These are phyloP conservation scores for Lathyrus tuberosus DNA, from an alignment of 306 rosid species.

Conservation along the genomic window DNA sequence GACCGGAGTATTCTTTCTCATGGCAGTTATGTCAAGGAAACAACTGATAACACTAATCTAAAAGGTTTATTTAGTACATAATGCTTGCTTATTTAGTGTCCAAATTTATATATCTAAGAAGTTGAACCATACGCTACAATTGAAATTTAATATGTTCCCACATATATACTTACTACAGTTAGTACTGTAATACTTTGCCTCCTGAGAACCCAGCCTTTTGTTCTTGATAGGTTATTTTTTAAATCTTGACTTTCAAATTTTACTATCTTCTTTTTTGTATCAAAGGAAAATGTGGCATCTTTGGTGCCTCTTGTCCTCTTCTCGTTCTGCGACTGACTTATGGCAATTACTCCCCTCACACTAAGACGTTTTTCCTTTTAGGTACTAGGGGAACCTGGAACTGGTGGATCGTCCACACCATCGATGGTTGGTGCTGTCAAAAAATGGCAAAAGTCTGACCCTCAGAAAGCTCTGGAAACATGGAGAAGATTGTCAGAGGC, in stretches of 20 bases:
- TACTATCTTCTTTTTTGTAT: neutral
- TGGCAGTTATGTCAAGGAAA: slow-evolving; percentile 25
- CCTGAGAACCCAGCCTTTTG: slow-evolving; percentile 5
- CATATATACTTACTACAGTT: neutral
- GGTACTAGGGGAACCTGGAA: slow-evolving; percentile 98
- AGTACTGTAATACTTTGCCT: slow-evolving; percentile 2
- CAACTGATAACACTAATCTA: neutral
- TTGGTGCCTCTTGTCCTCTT: neutral
- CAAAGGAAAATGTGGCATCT: slow-evolving; percentile 16
- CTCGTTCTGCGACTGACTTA: slow-evolving; percentile 3
- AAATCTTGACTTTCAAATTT: neutral
- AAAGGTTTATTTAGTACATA: slow-evolving; percentile 15
- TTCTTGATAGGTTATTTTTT: slow-evolving; percentile 7
- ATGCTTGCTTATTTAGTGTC: neutral
- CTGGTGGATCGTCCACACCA: slow-evolving; percentile 95
- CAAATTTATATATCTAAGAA: neutral
- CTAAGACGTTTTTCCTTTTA: slow-evolving; percentile 46
- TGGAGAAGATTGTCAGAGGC: slow-evolving; percentile 87
- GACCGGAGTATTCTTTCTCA: slow-evolving; percentile 8
- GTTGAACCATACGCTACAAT: neutral
- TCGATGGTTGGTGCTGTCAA: slow-evolving; percentile 98
- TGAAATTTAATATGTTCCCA: neutral
- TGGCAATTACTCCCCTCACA: slow-evolving; percentile 15
- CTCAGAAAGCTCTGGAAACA: slow-evolving; percentile 69
- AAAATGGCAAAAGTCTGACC: slow-evolving; percentile 92